phyloP scores from a whole-genome alignment of 2,329 filamentous ascomycete species.

The Coniochaeta prunicola region DNA sequence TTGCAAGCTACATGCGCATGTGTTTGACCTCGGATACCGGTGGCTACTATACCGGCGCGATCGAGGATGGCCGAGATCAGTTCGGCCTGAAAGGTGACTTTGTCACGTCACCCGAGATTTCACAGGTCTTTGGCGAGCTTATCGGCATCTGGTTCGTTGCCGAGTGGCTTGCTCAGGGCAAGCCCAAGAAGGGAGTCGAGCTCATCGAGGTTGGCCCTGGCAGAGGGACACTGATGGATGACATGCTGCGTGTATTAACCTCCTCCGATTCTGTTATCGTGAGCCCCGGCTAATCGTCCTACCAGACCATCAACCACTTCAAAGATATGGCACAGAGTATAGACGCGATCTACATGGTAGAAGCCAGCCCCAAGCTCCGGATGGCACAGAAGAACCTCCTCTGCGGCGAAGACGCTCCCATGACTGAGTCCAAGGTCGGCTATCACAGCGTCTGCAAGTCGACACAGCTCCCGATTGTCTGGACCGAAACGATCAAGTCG shows the following conservation, averaged over 20 bases:
- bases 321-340: constrained; percentile 68
- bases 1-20: constrained; percentile 97
- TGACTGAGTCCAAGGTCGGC: constrained; percentile 66
- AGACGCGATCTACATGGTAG: constrained; percentile 86
- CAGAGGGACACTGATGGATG: constrained; percentile 92
- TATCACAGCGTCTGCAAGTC: constrained; percentile 72
- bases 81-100: constrained; percentile 95
- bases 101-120: constrained; percentile 94
- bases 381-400: constrained; percentile 73
- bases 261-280: not conserved
- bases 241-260: constrained; percentile 74
- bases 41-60: constrained; percentile 84
- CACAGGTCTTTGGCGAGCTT: constrained; percentile 92
- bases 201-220: constrained; percentile 93
- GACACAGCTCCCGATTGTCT: constrained; percentile 66
- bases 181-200: constrained; percentile 65
- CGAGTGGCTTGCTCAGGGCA: constrained; percentile 92
- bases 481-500: constrained; percentile 85
- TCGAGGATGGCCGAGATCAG: constrained; percentile 65
- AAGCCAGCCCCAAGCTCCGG: constrained; percentile 78
- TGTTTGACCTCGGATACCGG: constrained; percentile 85
- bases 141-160: constrained; percentile 91
- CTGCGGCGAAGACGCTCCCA: constrained; percentile 61
- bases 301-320: constrained; percentile 76
- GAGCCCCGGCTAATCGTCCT: constrained; percentile 2